Conservation (phyloP, 2,329 filamentous ascomycete genomes). For the Botrytis fabae region DNA sequence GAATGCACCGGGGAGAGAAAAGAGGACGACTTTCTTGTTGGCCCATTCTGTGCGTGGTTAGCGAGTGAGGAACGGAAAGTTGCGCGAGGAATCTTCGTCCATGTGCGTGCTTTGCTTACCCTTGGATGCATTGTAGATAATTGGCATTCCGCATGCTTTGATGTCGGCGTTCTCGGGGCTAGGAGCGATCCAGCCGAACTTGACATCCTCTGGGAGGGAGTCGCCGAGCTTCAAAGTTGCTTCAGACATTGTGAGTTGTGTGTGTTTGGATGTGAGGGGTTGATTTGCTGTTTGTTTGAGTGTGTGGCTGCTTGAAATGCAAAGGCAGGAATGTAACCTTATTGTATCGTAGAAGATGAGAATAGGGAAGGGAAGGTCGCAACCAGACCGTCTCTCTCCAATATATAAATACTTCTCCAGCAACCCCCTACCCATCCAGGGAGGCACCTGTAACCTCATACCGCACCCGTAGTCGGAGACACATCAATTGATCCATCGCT, state of each 20-base stretch:
- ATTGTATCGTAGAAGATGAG: neutral
- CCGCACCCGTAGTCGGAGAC: slow-evolving; percentile 16
- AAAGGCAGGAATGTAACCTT: too few species aligned
- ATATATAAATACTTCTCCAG: slow-evolving; percentile 11
- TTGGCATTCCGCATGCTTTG: slow-evolving; percentile 74
- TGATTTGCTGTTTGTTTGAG: neutral
- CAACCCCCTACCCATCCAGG: neutral
- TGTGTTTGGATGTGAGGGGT: neutral
- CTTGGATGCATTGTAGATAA: slow-evolving; percentile 77
- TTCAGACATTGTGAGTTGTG: slow-evolving; percentile 29
- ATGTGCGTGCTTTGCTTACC: slow-evolving; percentile 45
- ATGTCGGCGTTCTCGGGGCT: slow-evolving; percentile 66
- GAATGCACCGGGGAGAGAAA: slow-evolving; percentile 69
- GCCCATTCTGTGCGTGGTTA: slow-evolving; percentile 52
- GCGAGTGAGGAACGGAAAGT: neutral
- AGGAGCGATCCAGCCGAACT: slow-evolving; percentile 83
- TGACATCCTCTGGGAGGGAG: slow-evolving; percentile 75
- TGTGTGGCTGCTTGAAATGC: neutral
- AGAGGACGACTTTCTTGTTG: slow-evolving; percentile 70
- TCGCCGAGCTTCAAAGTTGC: slow-evolving; percentile 64
- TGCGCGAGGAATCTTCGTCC: neutral
- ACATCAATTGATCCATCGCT: neutral
- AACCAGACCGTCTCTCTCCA: neutral
- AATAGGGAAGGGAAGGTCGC: neutral
- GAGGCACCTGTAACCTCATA: neutral